Evolutionary conservation across 805 yeast species (phyloP).

Genomic region (Teunomyces pallodes): DNA sequence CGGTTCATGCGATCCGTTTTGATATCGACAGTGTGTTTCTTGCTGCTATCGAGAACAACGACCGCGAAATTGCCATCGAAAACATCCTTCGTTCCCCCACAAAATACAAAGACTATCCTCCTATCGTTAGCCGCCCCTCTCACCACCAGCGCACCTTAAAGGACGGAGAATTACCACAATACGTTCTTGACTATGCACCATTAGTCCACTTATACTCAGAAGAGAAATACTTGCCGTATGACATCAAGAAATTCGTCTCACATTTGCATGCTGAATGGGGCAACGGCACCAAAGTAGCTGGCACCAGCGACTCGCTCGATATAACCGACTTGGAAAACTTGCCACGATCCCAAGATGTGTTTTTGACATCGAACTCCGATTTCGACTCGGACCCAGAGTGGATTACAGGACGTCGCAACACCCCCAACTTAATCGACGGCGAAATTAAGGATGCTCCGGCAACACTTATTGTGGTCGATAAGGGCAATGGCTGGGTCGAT

Average conservation of each 20-base stretch:
- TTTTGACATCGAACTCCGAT: constrained; percentile 64
- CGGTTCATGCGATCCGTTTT: neutral
- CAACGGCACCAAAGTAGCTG: constrained; percentile 44
- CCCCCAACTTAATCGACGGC: constrained; percentile 72
- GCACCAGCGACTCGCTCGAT: constrained; percentile 31
- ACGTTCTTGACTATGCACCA: constrained; percentile 68
- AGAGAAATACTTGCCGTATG: constrained; percentile 83
- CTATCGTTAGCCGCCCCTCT: constrained; percentile 33
- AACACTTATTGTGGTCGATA: constrained; percentile 77
- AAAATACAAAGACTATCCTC: constrained; percentile 30
- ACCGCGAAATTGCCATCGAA: constrained; percentile 19
- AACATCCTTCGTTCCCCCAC: constrained; percentile 26
- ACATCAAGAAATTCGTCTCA: constrained; percentile 63
- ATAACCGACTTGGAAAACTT: constrained; percentile 30
- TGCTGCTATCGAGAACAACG: constrained; percentile 15
- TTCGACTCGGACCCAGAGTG: constrained; percentile 74
- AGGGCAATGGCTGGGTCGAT: constrained; percentile 93
- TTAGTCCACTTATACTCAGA: constrained; percentile 84
- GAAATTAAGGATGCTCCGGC: constrained; percentile 76
- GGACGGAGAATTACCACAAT: constrained; percentile 61
- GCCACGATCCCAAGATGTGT: constrained; percentile 41
- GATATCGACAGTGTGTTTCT: neutral
- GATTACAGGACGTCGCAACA: constrained; percentile 71
- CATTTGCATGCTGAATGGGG: constrained; percentile 59
- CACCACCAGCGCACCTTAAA: constrained; percentile 35